Percentiles rank a stretch among this genome's conserved stretches.
Evolutionary conservation across 192 early-diverging fungal species (phyloP).

Genomic region (Mortierella hygrophila): DNA sequence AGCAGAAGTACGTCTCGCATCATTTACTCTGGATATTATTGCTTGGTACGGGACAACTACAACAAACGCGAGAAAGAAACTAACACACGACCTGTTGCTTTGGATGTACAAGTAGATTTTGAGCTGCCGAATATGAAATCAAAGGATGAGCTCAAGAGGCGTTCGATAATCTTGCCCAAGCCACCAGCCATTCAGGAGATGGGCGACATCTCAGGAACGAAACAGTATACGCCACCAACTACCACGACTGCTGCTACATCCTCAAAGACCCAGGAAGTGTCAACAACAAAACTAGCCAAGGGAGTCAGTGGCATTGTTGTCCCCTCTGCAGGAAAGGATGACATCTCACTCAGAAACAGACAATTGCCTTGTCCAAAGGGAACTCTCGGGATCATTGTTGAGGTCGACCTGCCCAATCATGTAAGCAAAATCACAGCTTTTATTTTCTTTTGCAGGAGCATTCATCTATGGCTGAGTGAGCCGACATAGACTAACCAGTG

Average conservation of each 20-base stretch:
- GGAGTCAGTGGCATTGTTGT: background rate
- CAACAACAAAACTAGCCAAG: conserved; percentile 1
- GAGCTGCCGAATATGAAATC: conserved; percentile 64
- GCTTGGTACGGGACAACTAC: background rate
- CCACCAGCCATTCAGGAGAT: conserved; percentile 59
- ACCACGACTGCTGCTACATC: background rate
- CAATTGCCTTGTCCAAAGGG: conserved; percentile 37
- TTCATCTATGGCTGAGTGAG: too few relatives aligned
- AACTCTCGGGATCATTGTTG: conserved; percentile 48
- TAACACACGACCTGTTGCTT: background rate
- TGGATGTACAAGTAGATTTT: conserved; percentile 60
- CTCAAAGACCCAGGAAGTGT: background rate
- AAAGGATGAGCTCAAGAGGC: conserved; percentile 71
- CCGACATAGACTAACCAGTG: background rate
- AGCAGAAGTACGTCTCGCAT: conserved; percentile 65
- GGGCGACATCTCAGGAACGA: background rate
- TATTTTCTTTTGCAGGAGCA: background rate
- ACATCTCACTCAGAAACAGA: conserved; percentile 24
- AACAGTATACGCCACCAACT: background rate
- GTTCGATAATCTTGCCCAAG: conserved; percentile 67
- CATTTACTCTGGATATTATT: background rate
- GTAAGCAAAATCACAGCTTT: conserved; percentile 8
- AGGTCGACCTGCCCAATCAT: conserved; percentile 41
- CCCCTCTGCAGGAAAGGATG: conserved; percentile 28
- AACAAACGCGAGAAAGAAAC: background rate